phyloP scores from a whole-genome alignment of 140 eudicot genomes.

The Oenanthe javanica region DNA sequence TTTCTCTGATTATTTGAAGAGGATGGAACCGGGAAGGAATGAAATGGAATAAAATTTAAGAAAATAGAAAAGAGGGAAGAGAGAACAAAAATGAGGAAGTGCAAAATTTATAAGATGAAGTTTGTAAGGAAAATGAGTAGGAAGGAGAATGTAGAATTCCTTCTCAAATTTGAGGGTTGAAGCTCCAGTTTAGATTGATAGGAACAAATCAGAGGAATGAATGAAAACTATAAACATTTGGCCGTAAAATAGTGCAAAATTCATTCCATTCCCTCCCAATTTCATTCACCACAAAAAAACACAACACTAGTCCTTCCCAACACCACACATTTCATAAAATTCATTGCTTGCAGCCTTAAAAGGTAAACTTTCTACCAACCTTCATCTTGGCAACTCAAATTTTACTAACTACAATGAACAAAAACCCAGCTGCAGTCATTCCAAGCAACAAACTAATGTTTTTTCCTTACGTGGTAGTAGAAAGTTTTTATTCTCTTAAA shows the following conservation, averaged over 20 bases:
- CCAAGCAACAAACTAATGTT: too few relatives aligned
- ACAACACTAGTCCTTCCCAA: not conserved
- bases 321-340: not conserved
- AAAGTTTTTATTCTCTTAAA: too few relatives aligned
- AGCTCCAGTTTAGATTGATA: not conserved
- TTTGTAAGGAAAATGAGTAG: too few relatives aligned
- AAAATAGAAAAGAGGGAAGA: too few relatives aligned
- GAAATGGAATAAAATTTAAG: too few relatives aligned
- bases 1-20: too few relatives aligned
- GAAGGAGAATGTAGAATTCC: not conserved
- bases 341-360: not conserved
- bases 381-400: not conserved
- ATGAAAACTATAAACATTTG: not conserved
- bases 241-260: not conserved
- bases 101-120: too few relatives aligned
- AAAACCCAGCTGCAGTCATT: too few relatives aligned
- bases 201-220: not conserved
- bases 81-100: too few relatives aligned
- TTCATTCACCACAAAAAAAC: not conserved
- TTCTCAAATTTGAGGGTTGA: not conserved
- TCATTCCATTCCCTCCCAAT: not conserved
- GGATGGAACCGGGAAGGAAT: too few relatives aligned
- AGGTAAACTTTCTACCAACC: not conserved
- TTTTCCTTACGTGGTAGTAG: too few relatives aligned
- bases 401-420: too few relatives aligned